Conservation (phyloP, 257 asterid species). For the Eustoma russellianum region DNA sequence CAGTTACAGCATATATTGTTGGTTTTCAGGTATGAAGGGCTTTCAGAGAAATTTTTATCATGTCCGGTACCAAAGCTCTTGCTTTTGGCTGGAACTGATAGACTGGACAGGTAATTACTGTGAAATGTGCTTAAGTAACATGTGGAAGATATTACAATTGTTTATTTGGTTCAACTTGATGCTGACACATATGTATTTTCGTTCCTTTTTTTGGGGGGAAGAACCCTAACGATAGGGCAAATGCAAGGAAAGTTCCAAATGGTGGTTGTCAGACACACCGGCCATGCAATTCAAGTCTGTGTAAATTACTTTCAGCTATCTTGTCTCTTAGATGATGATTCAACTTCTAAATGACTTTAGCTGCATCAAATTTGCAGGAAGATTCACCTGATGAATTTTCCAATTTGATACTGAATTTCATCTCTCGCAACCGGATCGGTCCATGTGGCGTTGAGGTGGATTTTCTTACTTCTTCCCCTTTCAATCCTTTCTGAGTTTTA, state of each 20-base stretch:
- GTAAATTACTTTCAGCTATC: neutral
- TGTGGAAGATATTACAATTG: too few relatives aligned
- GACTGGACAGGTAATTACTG: slow-evolving; percentile 65
- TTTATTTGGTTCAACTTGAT: neutral
- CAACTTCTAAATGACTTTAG: slow-evolving; percentile 5
- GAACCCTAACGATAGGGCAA: slow-evolving; percentile 94
- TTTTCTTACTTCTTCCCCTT: slow-evolving; percentile 2
- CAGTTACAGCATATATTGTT: neutral
- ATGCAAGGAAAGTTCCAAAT: slow-evolving; percentile 98
- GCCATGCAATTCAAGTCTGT: slow-evolving; percentile 92
- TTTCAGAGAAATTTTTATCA: slow-evolving; percentile 77
- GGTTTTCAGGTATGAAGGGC: slow-evolving; percentile 93
- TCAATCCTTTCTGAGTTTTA: neutral
- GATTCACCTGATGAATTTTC: slow-evolving; percentile 91
- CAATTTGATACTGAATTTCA: slow-evolving; percentile 50
- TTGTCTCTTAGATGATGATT: neutral
- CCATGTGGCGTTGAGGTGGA: slow-evolving; percentile 79
- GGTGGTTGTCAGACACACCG: slow-evolving; percentile 92
- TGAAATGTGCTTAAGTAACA: neutral
- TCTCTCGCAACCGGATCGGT: slow-evolving; percentile 77
- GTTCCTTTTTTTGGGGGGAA: slow-evolving; percentile 12
- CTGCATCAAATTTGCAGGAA: slow-evolving; percentile 44
- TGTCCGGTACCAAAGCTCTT: slow-evolving; percentile 82
- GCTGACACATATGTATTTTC: slow-evolving; percentile 5
- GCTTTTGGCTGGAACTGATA: slow-evolving; percentile 97